Evolutionary conservation across 768 basidiomycete genomes (phyloP), one percentile per base, ranked within the genome.

Genomic region (Lentinula lateritia): DNA sequence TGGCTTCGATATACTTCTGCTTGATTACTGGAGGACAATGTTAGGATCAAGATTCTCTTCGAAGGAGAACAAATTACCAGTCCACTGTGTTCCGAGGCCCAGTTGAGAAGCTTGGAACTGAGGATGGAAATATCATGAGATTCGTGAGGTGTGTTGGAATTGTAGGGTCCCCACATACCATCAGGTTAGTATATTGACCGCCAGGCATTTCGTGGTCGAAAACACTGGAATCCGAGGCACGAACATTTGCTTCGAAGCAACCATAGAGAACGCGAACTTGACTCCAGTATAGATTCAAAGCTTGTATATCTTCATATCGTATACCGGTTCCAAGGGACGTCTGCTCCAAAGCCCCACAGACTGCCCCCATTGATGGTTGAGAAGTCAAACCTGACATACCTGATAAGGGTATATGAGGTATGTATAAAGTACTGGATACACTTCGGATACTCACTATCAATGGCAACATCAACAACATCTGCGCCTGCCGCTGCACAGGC

Each of bases 131-230:
- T 61, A 63, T 58, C 54, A 63, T 42, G 52, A 55, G 60, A 61
- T 64, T 69, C 65, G 62, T 50, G 45, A 15, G 35, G 50, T 32
- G 66, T 42, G 36, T n/a, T 50, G 39, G n/a, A 60, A 63, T 42
- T 62, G 63, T 53, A 41, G 23, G 2, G 52, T 62, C 39, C 34
- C 48, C n/a, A 67, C 83, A 54, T 71, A 93, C 92, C 92, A 94
- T 94, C 66, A 94, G 78, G 74, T 94, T 94, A 36, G 93, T 94
- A 73, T 93, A 94, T 73, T 94, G 93, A 50, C 95, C 96, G 72
- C 95, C 97, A 58, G 96, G 96, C 97, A 99, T 98, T 77, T 97
- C 95, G 75, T 98, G 96, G 71, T 95, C 95, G 73, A 98, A 99
- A 58, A 98, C 95, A 75, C 93, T 94, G 52, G 95, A 97, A 72